Percentiles rank a stretch among this genome's conserved stretches.
phyloP scores from a whole-genome alignment of 352 stramenopile species.

The Phytophthora aleatoria region DNA sequence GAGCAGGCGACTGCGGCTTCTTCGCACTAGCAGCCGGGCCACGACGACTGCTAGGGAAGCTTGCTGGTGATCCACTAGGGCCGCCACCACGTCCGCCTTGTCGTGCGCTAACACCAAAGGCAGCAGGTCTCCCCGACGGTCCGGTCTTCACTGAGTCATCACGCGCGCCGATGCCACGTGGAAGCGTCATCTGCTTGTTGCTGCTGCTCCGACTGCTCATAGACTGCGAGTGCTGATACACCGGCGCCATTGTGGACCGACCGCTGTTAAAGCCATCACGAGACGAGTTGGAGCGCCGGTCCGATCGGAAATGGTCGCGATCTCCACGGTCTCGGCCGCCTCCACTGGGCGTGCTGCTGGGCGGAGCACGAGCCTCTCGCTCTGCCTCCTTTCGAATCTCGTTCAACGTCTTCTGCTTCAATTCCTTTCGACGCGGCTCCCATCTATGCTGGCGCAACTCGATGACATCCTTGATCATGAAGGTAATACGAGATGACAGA shows the following conservation, averaged over 20 bases:
- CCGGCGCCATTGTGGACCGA: conserved; percentile 59
- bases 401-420: conserved; percentile 94
- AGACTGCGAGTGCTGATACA: conserved; percentile 59
- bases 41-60: conserved; percentile 30
- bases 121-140: conserved; percentile 54
- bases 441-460: conserved; percentile 92
- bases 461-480: conserved; percentile 96
- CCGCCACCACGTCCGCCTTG: conserved; percentile 20
- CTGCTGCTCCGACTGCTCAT: conserved; percentile 48
- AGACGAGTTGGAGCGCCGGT: conserved; percentile 58
- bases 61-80: conserved; percentile 39
- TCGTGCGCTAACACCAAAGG: conserved; percentile 41
- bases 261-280: conserved; percentile 59
- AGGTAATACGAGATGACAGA: conserved; percentile 90
- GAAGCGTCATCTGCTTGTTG: conserved; percentile 52
- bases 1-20: conserved; percentile 41
- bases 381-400: conserved; percentile 96
- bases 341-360: conserved; percentile 52
- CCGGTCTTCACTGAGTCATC: conserved; percentile 72
- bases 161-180: conserved; percentile 48
- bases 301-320: conserved; percentile 44
- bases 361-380: conserved; percentile 69
- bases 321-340: conserved; percentile 37
- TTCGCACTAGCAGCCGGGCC: conserved; percentile 24
- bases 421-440: conserved; percentile 93